Evolutionary conservation across 179 eudicot species (phyloP), one percentile per base, ranked within the genome.

Genomic region (Carnegiea gigantea): DNA sequence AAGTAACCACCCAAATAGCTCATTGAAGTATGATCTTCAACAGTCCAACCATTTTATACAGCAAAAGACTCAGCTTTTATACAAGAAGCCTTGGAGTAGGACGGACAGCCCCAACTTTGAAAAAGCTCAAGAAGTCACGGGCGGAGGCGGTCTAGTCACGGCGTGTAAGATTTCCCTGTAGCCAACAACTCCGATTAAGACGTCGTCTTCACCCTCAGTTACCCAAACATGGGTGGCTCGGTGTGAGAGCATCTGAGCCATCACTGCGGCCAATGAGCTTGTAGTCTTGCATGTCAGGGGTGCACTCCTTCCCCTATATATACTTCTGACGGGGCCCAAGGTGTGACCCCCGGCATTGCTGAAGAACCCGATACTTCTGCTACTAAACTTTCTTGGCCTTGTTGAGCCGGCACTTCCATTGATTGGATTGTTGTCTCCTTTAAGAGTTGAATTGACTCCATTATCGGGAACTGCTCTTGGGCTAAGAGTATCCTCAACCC

Each of bases 191-290:
- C 99, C 99, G 67, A 92, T 96, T 70, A 96, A 83, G 57, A 86
- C 77, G 73, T 96, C 97, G 10, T 96, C 99, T 49, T 94, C 95
- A 20, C 89, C 92, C 74, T 94, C 93, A 5, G 98, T 96, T 48
- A 96, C 99, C 99, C 99, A 96, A 15, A 96, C 93, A 80, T 94
- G 99, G 9, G 93, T 92, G 0, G 96, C 96, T 70, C 99, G 85
- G 77, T 96, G 99, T 33, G 99, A 96, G n/a, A 96, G 86, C 95
- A 96, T 92, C 87, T 96, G 99, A 54, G 99, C 99, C 99, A 96
- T 96, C 14, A 96, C 98, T 0, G 99, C 99, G 1, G 99, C 98
- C 80, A 96, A 70, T 0, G 99, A 96, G 82, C 96, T 96, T 6
- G 90, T 91, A 17, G 76, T 87, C 83, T 86, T 91, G 86, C 99